Conservation (phyloP, 805 yeast genomes). For the Metschnikowia dekortorum region DNA sequence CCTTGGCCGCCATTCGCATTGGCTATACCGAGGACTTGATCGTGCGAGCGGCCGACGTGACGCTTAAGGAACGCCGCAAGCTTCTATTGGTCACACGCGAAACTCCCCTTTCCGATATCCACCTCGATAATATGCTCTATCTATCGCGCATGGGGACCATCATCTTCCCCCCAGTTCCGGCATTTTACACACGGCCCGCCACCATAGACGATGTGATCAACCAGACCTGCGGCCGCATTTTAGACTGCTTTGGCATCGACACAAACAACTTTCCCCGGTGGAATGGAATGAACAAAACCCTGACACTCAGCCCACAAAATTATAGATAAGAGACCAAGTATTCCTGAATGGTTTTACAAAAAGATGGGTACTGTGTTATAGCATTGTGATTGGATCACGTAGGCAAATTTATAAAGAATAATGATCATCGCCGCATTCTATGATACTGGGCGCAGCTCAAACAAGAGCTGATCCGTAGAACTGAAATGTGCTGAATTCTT, state of each 20-base stretch:
- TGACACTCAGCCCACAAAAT: background rate
- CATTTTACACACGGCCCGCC: conserved; percentile 20
- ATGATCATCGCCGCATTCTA: too few species aligned
- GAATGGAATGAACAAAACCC: conserved; percentile 17
- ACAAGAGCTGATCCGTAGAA: too few species aligned
- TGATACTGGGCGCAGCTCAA: too few species aligned
- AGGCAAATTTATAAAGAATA: too few species aligned
- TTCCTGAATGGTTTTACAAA: too few species aligned
- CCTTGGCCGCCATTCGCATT: conserved; percentile 22
- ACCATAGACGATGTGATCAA: conserved; percentile 20
- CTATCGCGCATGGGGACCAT: conserved; percentile 18
- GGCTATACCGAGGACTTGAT: conserved; percentile 26
- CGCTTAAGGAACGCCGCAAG: conserved; percentile 22
- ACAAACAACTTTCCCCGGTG: conserved; percentile 21
- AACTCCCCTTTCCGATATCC: conserved; percentile 25
- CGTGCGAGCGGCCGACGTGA: conserved; percentile 25
- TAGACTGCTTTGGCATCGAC: conserved; percentile 22
- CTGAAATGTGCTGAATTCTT: too few species aligned
- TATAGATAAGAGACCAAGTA: background rate
- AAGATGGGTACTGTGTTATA: too few species aligned
- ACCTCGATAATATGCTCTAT: conserved; percentile 22
- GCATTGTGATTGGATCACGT: too few species aligned
- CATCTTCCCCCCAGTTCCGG: conserved; percentile 25
- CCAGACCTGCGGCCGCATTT: conserved; percentile 22
- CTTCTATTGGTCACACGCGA: conserved; percentile 22